Evolutionary conservation across 2,329 filamentous ascomycete genomes (phyloP).

Genomic region (Cladosporium sp.): DNA sequence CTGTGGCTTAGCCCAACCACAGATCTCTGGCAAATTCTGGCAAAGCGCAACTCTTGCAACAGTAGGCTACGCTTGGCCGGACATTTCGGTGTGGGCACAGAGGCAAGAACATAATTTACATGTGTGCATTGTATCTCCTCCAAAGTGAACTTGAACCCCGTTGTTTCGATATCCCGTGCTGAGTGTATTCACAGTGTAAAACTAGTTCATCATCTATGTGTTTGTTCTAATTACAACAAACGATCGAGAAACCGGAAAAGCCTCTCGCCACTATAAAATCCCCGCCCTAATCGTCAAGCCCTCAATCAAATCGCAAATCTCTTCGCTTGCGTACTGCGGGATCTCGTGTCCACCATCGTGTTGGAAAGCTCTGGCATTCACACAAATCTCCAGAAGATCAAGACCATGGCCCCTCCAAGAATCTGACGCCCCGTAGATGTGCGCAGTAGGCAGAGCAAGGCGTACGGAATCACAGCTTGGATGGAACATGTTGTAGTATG

Average conservation of each 20-base stretch:
- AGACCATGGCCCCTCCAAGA: background rate
- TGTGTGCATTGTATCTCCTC: too few species aligned
- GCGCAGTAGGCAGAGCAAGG: background rate
- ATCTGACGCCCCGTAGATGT: background rate
- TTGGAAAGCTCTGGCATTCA: background rate
- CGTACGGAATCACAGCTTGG: background rate
- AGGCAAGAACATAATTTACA: too few species aligned
- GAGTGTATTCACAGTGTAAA: background rate
- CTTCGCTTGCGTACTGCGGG: background rate
- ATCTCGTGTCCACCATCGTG: background rate
- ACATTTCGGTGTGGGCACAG: background rate
- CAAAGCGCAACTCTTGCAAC: background rate
- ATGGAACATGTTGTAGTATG: background rate
- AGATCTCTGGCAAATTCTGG: background rate
- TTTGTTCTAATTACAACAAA: too few species aligned
- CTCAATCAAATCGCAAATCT: background rate
- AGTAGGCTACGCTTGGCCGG: background rate
- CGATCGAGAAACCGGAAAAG: background rate
- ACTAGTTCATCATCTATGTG: background rate
- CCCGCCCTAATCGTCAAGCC: background rate
- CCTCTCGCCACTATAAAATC: background rate
- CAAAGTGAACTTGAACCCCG: background rate
- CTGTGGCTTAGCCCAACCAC: background rate
- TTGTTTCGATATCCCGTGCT: background rate
- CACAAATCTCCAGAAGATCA: background rate